These are phyloP conservation scores for Phaseolus coccineus DNA, from an alignment of 331 rosid genomes.

Conservation along the genomic window DNA sequence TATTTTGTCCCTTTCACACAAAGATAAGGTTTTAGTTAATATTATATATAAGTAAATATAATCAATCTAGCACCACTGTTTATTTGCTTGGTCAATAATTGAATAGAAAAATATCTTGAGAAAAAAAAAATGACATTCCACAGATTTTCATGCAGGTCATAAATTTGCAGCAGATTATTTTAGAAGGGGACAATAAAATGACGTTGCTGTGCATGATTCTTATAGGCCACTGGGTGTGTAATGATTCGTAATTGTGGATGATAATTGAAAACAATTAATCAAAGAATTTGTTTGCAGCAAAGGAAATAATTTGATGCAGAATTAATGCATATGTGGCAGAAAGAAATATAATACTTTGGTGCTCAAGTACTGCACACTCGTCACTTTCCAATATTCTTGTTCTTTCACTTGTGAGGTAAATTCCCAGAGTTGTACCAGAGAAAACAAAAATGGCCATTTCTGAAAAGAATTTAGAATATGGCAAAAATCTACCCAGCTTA, in stretches of 20 bases:
- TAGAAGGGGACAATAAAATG: background rate
- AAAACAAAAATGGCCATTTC: background rate
- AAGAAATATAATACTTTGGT: background rate
- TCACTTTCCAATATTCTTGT: slow-evolving; percentile 1
- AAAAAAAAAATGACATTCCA: background rate
- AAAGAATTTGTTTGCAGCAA: background rate
- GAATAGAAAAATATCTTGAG: background rate
- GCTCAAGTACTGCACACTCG: background rate
- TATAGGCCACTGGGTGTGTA: background rate
- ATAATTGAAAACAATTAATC: background rate
- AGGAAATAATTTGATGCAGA: background rate
- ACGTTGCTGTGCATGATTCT: background rate
- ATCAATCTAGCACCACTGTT: background rate
- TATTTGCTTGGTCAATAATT: background rate
- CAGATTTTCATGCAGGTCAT: background rate
- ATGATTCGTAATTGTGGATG: background rate
- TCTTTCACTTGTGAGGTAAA: slow-evolving; percentile 21
- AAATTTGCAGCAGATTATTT: background rate
- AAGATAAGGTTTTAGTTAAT: background rate
- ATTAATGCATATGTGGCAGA: background rate
- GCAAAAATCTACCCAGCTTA: slow-evolving; percentile 9
- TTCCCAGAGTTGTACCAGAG: background rate
- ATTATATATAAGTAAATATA: background rate
- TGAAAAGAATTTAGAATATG: slow-evolving; percentile 37
- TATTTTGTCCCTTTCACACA: background rate